Conservation (phyloP, 2,329 filamentous ascomycete genomes). For the Xylariaceae sp. region DNA sequence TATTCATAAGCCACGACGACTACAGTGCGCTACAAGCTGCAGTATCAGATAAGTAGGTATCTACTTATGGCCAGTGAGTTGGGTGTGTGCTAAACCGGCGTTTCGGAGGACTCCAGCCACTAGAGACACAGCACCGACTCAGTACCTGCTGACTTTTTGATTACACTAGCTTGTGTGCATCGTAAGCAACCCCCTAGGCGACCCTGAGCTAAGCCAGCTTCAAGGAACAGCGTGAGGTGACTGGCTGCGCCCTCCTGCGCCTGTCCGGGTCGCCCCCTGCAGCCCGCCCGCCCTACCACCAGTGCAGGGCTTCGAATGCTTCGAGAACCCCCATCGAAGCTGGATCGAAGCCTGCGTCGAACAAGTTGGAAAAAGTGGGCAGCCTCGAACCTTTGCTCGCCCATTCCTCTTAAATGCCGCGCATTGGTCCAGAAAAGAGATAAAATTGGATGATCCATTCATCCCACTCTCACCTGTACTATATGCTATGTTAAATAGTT, state of each 20-base stretch:
- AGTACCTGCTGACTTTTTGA: slow-evolving; percentile 35
- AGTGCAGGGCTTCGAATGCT: slow-evolving; percentile 32
- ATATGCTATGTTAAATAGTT: not conserved
- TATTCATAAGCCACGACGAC: not conserved
- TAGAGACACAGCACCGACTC: slow-evolving; percentile 32
- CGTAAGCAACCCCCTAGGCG: slow-evolving; percentile 35
- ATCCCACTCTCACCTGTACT: not conserved
- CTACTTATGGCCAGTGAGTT: slow-evolving; percentile 7
- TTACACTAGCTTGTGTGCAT: slow-evolving; percentile 33
- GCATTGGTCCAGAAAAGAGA: too few relatives aligned
- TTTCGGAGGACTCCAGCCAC: slow-evolving; percentile 39
- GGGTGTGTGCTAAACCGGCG: slow-evolving; percentile 20
- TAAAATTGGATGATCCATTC: not conserved
- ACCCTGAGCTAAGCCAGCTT: slow-evolving; percentile 24
- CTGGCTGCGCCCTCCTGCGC: slow-evolving; percentile 31
- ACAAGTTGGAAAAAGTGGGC: slow-evolving; percentile 27
- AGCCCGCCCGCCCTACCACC: slow-evolving; percentile 33
- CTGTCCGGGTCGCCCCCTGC: slow-evolving; percentile 32
- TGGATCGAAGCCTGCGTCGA: slow-evolving; percentile 29
- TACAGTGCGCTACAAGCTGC: not conserved
- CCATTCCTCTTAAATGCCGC: not conserved
- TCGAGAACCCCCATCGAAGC: slow-evolving; percentile 44
- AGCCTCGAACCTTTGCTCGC: slow-evolving; percentile 14
- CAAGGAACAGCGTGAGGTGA: slow-evolving; percentile 27
- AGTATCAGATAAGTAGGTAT: not conserved